phyloP scores from a whole-genome alignment of 1,139 yeast species.

The Zhuliangozyma parablackwelliae region DNA sequence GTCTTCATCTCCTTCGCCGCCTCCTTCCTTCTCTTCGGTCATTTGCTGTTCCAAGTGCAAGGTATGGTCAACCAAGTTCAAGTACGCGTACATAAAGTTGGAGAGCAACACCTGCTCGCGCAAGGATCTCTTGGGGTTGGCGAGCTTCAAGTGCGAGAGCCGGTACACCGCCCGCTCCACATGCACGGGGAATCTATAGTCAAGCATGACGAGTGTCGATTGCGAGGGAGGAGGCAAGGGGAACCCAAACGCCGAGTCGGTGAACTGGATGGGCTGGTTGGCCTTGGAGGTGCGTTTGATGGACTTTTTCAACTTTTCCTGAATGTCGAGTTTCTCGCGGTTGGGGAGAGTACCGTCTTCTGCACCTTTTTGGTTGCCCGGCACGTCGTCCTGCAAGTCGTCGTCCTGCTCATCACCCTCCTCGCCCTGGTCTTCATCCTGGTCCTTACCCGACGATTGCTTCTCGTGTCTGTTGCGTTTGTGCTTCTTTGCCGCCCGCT shows the following conservation, averaged over 20 bases:
- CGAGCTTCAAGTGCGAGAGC: constrained; percentile 84
- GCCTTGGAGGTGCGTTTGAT: constrained; percentile 42
- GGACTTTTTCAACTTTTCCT: constrained; percentile 42
- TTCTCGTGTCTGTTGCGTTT: not conserved
- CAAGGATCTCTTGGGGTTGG: constrained; percentile 87
- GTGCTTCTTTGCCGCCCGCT: not conserved
- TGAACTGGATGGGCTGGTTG: constrained; percentile 72
- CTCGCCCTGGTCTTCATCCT: constrained; percentile 4
- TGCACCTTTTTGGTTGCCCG: constrained; percentile 7
- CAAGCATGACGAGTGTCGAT: constrained; percentile 73
- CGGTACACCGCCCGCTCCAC: constrained; percentile 95
- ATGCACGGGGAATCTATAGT: constrained; percentile 85
- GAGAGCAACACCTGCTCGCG: constrained; percentile 89
- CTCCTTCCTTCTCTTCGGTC: constrained; percentile 13
- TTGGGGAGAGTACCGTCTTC: constrained; percentile 16
- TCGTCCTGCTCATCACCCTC: constrained; percentile 5
- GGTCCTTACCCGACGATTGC: constrained; percentile 3
- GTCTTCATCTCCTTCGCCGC: constrained; percentile 7
- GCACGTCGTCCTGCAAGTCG: constrained; percentile 5
- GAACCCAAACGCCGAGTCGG: constrained; percentile 81
- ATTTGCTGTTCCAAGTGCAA: constrained; percentile 62
- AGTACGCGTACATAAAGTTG: constrained; percentile 95
- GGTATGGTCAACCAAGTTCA: constrained; percentile 89
- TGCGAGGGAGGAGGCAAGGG: constrained; percentile 77
- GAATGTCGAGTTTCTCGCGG: constrained; percentile 40